Base-by-base conservation (phyloP, 2,329 filamentous ascomycete genomes). In the Aspergillus puulaauensis region DNA sequence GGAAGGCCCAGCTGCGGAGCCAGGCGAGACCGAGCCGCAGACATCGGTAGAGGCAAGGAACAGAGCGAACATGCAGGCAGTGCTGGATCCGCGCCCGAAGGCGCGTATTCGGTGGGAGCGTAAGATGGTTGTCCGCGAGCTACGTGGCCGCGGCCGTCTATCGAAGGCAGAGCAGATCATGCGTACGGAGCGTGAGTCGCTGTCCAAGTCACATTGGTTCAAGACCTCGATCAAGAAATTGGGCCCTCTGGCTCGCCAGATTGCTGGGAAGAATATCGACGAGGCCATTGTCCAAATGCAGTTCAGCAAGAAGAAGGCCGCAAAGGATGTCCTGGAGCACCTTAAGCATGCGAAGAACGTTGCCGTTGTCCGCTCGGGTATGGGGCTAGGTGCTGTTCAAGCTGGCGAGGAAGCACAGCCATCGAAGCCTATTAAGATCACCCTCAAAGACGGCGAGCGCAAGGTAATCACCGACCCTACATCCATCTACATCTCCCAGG, bases 241-340 rank as follows among this genome's bases (percentile, higher is more conserved):
- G 55, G 87, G 89, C 52, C 88, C 90, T 67, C 79, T 99, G 50
- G 88, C 93, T 23, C 86, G 89, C 55, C 95, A 98, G 78, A 95
- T 99, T 70, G 83, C 87, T 2, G 95, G 95, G 64, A 98, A 97
- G 83, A 88, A 88, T n/a, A 82, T 99, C 60, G 91, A 96, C 57
- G 93, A 99, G 37, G 95, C 95, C 14, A 90, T 98, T 64, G 78
- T 90, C 54, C 95, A 99, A 81, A 96, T 99, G 91, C 86, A 88
- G 56, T 98, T 93, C 79, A 93, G 89, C 74, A 91, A 91, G 81
- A 99, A 99, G 85, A 93, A 92, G 79, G 90, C 89, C 62, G 90
- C 93, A 6, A 81, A 85, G 64, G 91, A 96, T 69, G 86, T 98
- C 27, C 80, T 84, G 65, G 87, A 86, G 70, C 90, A 95, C 70